These are phyloP conservation scores for Hyaloperonospora arabidopsidis DNA, from an alignment of 352 stramenopile species.

Conservation along the genomic window DNA sequence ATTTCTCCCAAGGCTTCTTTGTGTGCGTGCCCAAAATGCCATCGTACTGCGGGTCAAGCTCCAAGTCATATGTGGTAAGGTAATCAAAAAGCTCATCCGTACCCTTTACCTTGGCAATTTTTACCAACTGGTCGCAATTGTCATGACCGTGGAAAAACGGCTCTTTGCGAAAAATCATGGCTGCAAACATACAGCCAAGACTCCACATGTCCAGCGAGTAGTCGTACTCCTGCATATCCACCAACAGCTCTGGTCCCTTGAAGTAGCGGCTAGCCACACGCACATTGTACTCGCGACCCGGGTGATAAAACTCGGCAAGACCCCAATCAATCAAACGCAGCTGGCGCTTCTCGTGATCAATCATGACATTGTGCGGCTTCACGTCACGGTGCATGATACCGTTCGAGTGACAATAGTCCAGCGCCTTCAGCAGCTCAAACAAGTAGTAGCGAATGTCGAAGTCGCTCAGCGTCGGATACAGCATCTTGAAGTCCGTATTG, in stretches of 20 bases:
- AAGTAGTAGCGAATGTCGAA: slow-evolving; percentile 99
- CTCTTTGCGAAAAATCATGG: slow-evolving; percentile 99
- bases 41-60: slow-evolving; percentile 98
- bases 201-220: slow-evolving; percentile 99
- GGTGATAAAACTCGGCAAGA: slow-evolving; percentile 99
- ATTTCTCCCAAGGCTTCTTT: slow-evolving; percentile 99
- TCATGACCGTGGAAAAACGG: slow-evolving; percentile 99
- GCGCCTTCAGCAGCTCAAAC: slow-evolving; percentile 91
- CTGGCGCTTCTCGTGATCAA: slow-evolving; percentile 97
- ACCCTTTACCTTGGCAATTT: slow-evolving; percentile 96
- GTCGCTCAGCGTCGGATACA: slow-evolving; percentile 98
- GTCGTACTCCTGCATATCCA: slow-evolving; percentile 99
- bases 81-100: slow-evolving; percentile 99
- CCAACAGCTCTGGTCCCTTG: slow-evolving; percentile 97
- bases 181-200: slow-evolving; percentile 98
- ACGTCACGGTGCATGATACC: slow-evolving; percentile 99
- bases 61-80: slow-evolving; percentile 97
- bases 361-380: slow-evolving; percentile 99
- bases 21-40: slow-evolving; percentile 94
- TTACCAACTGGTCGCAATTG: slow-evolving; percentile 99
- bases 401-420: slow-evolving; percentile 99
- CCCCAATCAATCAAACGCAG: slow-evolving; percentile 99
- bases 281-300: slow-evolving; percentile 98
- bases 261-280: slow-evolving; percentile 99
- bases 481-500: slow-evolving; percentile 99